A percentile compares a stretch with the other conserved stretches of the same genome.
These are phyloP conservation scores for Fomitopsis pulvina DNA, from an alignment of 768 basidiomycete genomes.

Conservation along the genomic window DNA sequence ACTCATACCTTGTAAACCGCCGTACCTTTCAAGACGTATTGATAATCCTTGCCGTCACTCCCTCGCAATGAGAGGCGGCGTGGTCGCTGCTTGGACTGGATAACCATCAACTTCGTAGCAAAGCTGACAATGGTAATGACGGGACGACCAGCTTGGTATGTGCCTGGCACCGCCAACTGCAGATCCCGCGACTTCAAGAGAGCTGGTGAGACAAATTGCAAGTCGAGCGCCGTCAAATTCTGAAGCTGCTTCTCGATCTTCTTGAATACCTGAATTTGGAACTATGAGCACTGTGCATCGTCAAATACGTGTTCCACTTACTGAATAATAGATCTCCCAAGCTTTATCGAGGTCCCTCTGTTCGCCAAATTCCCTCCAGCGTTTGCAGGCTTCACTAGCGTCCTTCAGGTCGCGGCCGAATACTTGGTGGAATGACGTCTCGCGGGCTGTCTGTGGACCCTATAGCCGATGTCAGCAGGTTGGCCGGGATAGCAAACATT, in stretches of 20 bases:
- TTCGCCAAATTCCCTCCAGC: slow-evolving; percentile 84
- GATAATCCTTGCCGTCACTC: slow-evolving; percentile 89
- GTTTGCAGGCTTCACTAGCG: slow-evolving; percentile 84
- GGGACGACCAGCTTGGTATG: slow-evolving; percentile 84
- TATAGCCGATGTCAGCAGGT: slow-evolving; percentile 23
- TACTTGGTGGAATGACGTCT: slow-evolving; percentile 90
- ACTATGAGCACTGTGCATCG: not conserved
- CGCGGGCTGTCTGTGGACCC: slow-evolving; percentile 92
- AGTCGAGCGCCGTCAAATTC: slow-evolving; percentile 79
- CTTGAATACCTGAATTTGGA: slow-evolving; percentile 71
- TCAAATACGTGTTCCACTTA: slow-evolving; percentile 29
- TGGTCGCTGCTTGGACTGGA: slow-evolving; percentile 95
- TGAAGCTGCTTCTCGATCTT: slow-evolving; percentile 93
- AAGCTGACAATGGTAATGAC: slow-evolving; percentile 82
- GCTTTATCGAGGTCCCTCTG: slow-evolving; percentile 89
- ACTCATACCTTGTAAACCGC: not conserved
- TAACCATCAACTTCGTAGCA: slow-evolving; percentile 84
- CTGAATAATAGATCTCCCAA: slow-evolving; percentile 98
- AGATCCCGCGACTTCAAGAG: slow-evolving; percentile 84
- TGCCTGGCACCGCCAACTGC: slow-evolving; percentile 97
- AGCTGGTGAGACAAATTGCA: slow-evolving; percentile 96
- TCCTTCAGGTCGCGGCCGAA: slow-evolving; percentile 91
- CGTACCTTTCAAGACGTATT: slow-evolving; percentile 84
- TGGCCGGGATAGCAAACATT: not conserved
- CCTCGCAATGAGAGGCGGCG: slow-evolving; percentile 83